phyloP scores from a whole-genome alignment of 1,139 yeast species.

The Debaryomyces nepalensis region DNA sequence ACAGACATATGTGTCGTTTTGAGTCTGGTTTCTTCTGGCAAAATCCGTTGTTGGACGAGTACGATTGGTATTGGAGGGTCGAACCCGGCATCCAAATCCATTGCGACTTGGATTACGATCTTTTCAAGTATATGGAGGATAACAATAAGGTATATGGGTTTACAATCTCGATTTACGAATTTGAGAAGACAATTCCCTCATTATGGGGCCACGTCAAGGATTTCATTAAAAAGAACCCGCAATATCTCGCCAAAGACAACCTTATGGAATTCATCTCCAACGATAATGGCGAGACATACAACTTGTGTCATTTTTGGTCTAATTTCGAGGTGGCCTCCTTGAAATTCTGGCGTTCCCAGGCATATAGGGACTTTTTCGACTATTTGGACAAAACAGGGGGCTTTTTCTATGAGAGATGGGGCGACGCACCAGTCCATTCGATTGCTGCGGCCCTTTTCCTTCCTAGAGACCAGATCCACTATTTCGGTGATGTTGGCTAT shows the following conservation, averaged over 20 bases:
- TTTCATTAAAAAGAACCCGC: constrained; percentile 51
- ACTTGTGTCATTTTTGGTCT: constrained; percentile 91
- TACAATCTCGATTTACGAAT: constrained; percentile 68
- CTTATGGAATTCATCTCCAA: constrained; percentile 56
- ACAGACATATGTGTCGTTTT: constrained; percentile 80
- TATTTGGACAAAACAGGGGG: constrained; percentile 79
- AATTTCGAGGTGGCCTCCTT: constrained; percentile 85
- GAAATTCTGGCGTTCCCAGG: constrained; percentile 73
- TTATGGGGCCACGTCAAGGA: constrained; percentile 60
- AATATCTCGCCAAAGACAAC: constrained; percentile 50
- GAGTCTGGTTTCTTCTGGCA: constrained; percentile 69
- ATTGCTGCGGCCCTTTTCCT: constrained; percentile 77
- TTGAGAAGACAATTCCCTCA: constrained; percentile 58
- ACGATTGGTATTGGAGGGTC: constrained; percentile 74
- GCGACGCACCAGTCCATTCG: constrained; percentile 92
- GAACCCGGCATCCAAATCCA: constrained; percentile 66
- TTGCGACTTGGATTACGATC: constrained; percentile 70
- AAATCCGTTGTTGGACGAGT: constrained; percentile 55
- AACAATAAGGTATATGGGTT: constrained; percentile 67
- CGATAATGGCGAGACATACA: constrained; percentile 70
- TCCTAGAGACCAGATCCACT: constrained; percentile 69
- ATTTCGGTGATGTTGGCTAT: constrained; percentile 83
- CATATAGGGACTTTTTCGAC: constrained; percentile 71
- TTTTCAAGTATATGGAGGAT: constrained; percentile 64
- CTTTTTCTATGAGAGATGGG: constrained; percentile 95